These are phyloP conservation scores for Vigna radiata DNA, from an alignment of 306 rosid species.

Conservation along the genomic window DNA sequence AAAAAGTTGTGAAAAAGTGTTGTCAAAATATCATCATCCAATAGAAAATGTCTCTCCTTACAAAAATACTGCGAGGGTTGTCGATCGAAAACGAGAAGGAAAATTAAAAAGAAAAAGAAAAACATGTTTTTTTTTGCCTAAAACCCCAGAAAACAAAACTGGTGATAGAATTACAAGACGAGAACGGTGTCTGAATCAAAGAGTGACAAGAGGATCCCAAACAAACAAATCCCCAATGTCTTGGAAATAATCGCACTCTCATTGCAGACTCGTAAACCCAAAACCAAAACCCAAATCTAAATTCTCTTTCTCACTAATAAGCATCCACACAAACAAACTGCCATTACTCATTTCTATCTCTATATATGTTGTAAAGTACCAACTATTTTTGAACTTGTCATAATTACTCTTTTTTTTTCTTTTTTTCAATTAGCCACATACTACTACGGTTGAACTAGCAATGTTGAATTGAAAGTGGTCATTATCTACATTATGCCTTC, in stretches of 20 bases:
- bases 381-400: slow-evolving; percentile 13
- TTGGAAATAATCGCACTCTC: slow-evolving; percentile 67
- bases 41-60: background rate
- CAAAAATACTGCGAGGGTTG: too few species aligned
- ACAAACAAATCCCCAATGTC: slow-evolving; percentile 84
- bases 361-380: slow-evolving; percentile 2
- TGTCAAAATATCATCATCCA: too few species aligned
- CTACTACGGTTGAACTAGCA: background rate
- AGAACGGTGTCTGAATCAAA: slow-evolving; percentile 37
- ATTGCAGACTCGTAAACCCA: slow-evolving; percentile 35
- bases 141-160: slow-evolving; percentile 28
- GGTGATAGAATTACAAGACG: slow-evolving; percentile 22
- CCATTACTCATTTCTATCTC: slow-evolving; percentile 37
- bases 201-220: slow-evolving; percentile 55
- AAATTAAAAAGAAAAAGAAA: background rate
- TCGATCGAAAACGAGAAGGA: background rate
- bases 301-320: too few species aligned
- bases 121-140: background rate
- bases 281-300: slow-evolving; percentile 43
- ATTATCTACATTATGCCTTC: slow-evolving; percentile 62
- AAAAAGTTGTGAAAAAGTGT: too few species aligned
- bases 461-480: background rate
- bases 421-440: background rate
- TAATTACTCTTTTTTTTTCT: background rate
- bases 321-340: too few species aligned